phyloP scores from a whole-genome alignment of 306 rosid genomes.

The Dryas alaskensis region DNA sequence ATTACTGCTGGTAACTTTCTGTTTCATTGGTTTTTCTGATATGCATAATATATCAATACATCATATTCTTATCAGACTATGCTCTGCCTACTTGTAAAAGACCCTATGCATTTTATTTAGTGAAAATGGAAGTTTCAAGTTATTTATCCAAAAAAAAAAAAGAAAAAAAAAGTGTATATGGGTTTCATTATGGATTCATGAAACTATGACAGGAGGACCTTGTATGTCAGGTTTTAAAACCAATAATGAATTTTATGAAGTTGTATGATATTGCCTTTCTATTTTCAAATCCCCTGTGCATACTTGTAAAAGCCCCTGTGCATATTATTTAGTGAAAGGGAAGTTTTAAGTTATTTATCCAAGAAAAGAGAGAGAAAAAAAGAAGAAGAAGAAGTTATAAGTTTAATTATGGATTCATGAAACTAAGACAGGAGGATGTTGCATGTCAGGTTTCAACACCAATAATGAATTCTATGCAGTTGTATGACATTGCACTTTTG shows the following conservation, averaged over 20 bases:
- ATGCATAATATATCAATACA: background rate
- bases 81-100: slow-evolving; percentile 9
- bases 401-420: background rate
- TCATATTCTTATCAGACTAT: slow-evolving; percentile 22
- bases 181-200: background rate
- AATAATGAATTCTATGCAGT: slow-evolving; percentile 4
- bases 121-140: background rate
- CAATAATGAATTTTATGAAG: slow-evolving; percentile 2
- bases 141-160: background rate
- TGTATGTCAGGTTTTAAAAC: background rate
- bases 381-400: background rate
- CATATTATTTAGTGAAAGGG: background rate
- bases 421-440: background rate
- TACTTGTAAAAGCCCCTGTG: background rate
- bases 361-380: background rate
- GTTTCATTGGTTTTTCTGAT: slow-evolving; percentile 14
- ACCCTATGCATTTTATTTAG: background rate
- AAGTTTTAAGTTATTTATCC: background rate
- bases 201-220: background rate
- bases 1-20: slow-evolving; percentile 65
- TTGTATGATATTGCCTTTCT: background rate
- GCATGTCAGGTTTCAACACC: background rate
- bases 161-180: background rate
- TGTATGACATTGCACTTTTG: background rate
- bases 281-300: background rate